phyloP scores from a whole-genome alignment of 768 basidiomycete species.

The Phaeolepiota aurea region DNA sequence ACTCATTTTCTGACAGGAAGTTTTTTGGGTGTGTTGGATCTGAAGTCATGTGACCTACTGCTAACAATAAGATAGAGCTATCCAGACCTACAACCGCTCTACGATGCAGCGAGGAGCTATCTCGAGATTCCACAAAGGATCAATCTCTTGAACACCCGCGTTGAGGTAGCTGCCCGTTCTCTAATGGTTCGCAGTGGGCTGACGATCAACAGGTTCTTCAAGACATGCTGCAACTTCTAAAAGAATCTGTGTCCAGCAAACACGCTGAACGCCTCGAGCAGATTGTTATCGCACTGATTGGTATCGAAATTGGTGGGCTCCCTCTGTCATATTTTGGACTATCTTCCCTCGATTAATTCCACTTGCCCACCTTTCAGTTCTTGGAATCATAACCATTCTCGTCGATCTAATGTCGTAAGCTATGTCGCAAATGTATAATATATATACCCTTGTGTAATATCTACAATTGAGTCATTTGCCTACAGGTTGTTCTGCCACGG shows the following conservation, averaged over 20 bases:
- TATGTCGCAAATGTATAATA: too few relatives aligned
- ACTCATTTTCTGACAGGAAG: slow-evolving; percentile 45
- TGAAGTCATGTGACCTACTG: too few relatives aligned
- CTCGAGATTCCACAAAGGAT: slow-evolving; percentile 93
- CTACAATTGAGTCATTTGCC: too few relatives aligned
- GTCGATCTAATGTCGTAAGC: slow-evolving; percentile 72
- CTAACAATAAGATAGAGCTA: too few relatives aligned
- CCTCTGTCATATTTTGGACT: too few relatives aligned
- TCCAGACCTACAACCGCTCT: slow-evolving; percentile 91
- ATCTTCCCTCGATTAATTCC: slow-evolving; percentile 1
- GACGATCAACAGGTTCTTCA: slow-evolving; percentile 63
- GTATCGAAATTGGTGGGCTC: slow-evolving; percentile 76
- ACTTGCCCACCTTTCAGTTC: slow-evolving; percentile 33
- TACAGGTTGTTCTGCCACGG: too few relatives aligned
- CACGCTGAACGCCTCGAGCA: slow-evolving; percentile 90
- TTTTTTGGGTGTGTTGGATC: slow-evolving; percentile 84
- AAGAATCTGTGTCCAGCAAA: slow-evolving; percentile 87
- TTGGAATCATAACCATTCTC: slow-evolving; percentile 86
- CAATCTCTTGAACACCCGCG: slow-evolving; percentile 86
- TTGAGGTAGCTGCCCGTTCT: slow-evolving; percentile 51
- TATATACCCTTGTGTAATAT: neutral
- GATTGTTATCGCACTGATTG: slow-evolving; percentile 88
- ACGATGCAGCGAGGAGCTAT: slow-evolving; percentile 89
- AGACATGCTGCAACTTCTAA: slow-evolving; percentile 92
- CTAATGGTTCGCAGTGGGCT: slow-evolving; percentile 2